Evolutionary conservation across 2,329 filamentous ascomycete genomes (phyloP).

Genomic region (Colletotrichum sp.): DNA sequence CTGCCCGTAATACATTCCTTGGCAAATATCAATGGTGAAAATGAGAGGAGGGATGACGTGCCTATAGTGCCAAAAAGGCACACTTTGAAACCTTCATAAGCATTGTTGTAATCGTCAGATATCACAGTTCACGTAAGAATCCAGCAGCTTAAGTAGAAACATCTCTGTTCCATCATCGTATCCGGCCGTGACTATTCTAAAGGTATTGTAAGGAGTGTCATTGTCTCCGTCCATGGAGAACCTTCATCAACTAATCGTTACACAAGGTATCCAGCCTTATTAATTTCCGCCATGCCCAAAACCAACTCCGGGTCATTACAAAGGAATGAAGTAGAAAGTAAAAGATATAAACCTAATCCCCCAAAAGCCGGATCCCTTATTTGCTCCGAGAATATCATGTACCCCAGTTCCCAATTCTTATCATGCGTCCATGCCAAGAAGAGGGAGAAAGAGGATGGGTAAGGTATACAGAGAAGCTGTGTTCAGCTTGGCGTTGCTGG

Average conservation of each 20-base stretch:
- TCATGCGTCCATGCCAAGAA: neutral
- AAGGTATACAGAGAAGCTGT: neutral
- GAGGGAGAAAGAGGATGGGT: neutral
- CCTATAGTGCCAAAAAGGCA: rapidly evolving
- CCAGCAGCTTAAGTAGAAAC: neutral
- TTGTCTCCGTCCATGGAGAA: neutral
- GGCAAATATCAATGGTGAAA: no score
- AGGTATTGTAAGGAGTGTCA: neutral
- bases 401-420: neutral
- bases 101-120: rapidly evolving
- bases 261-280: conserved; percentile 18
- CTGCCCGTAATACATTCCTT: neutral
- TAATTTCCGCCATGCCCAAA: neutral
- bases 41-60: neutral
- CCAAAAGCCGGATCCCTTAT: neutral
- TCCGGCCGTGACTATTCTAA: neutral
- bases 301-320: neutral
- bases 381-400: neutral
- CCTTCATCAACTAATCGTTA: conserved; percentile 1
- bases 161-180: neutral
- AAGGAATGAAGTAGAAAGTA: neutral
- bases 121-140: neutral
- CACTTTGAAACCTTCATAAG: rapidly evolving
- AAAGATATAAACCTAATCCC: neutral
- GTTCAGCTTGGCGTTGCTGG: neutral